Base-by-base conservation (phyloP, 192 early-diverging fungal genomes). In the Rhizophlyctis rosea region DNA sequence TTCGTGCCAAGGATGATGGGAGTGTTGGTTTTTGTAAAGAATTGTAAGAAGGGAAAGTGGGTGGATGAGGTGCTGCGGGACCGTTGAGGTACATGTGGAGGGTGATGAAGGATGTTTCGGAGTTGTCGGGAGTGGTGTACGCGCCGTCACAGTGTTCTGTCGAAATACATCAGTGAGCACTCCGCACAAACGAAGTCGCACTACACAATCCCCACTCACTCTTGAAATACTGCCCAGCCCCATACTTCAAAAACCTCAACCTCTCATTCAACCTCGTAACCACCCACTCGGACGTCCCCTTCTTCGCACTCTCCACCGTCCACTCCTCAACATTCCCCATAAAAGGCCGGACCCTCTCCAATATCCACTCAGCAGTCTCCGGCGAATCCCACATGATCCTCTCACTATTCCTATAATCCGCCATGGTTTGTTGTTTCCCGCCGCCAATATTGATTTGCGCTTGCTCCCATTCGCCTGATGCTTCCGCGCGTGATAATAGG, bases 71-170 rank as follows among this genome's bases (percentile, higher is more conserved):
- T n/a, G n/a, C n/a, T n/a, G n/a, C n/a, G n/a, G n/a, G n/a, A n/a
- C n/a, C 54, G 48, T 73, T 73, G 34, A 73, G 61, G 64, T 73
- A 73, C 0, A 73, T 27, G 36, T 73, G 71, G 3, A 73, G 25
- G 4, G 71, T 73, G 16, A 73, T 23, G 11, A 57, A 51, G 13
- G 23, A 25, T 4, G 34, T 31, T 50, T 72, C 69, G 13, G 13
- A 32, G 23, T 50, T 60, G 32, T 75, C 71, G 14, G 23, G 18
- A 3, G 35, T 14, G 0, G 14, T 34, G 50, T 59, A 73, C 1
- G 16, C 4, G 7, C 71, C 71, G 50, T 73, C 71, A n/a, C n/a
- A 39, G 51, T 73, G 71, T 9, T n/a, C n/a, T n/a, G n/a, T n/a
- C n/a, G n/a, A n/a, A n/a, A n/a, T n/a, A n/a, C n/a, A n/a, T n/a